Base-by-base conservation (phyloP, 2,329 filamentous ascomycete species). In the Elsinoe perseae region DNA sequence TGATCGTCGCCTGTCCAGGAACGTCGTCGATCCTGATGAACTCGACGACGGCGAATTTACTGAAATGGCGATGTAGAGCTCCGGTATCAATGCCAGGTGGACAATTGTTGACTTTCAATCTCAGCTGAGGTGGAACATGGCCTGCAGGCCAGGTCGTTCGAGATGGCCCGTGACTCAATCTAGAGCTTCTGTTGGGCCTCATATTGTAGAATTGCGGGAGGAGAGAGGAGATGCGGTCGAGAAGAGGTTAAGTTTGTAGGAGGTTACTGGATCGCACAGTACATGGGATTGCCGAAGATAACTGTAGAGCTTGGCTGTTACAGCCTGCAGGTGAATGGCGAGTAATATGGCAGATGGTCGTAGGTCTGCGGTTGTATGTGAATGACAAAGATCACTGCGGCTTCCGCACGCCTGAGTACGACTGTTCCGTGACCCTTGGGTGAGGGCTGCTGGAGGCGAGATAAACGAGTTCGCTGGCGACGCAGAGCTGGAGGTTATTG, bases 21-120 rank as follows among this genome's bases (percentile, higher is more conserved):
- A 36, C 28, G 2, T 2, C 12, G 30, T 61, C 43, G 27, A 70
- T 64, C 0, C 70, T 66, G 38, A 72, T 66, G 44, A 60, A 64
- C 16, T 61, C 38, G 9, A 72, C 63, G 8, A 57, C 63, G 1
- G 69, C 69, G 42, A 65, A 65, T 0, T 43, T 30, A 32, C 40
- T 40, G 44, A 61, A 57, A 10, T 59, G 10, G 7, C 21, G 32
- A 9, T 61, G 61, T 25, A 69, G 42, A 3, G 59, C 59, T 2
- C 62, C 10, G 25, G 69, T 65, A 2, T 67, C 55, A 16, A 16
- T 18, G 25, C 46, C 48, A 57, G 42, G 46, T 9, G 25, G 32
- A n/a, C 42, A 50, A 16, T 50, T 56, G 10, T 38, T 9, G 2
- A 52, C 12, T 16, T 30, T 28, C 18, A 52, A n/a, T 20, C 38